Base-by-base conservation (phyloP, 2,329 filamentous ascomycete species). In the Diaporthe longicolla region DNA sequence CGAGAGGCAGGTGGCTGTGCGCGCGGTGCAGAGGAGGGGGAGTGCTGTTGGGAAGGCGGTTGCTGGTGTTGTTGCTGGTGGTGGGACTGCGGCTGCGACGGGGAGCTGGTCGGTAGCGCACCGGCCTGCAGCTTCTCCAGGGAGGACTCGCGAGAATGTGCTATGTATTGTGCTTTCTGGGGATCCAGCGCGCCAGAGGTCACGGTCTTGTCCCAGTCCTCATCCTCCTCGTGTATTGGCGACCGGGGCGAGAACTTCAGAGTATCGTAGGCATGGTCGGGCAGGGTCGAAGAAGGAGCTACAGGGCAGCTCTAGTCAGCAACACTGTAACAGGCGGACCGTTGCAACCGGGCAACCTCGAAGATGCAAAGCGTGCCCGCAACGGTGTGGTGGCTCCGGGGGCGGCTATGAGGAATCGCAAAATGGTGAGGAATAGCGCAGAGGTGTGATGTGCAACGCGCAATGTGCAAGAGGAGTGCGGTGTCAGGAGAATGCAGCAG, bases 241-340 rank as follows among this genome's bases (percentile, higher is more conserved):
- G 86, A 84, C 76, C 86, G 84, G 77, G 87, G 82, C 74, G 87
- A 84, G 79, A 88, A 88, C 81, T 88, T 89, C 78, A 85, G 79
- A 77, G 85, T 83, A 79, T 90, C 87, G 80, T 86, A 84, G 77
- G 84, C 81, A 80, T 88, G 87, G 80, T 90, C 89, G 82, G 88
- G 86, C 85, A 87, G 84, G 84, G 88, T 85, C 86, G 90, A 88
- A 82, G 89, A 89, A 85, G 88, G 87, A 85, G 88, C 89, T 91
- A 79, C 77, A 75, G 71, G 76, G 73, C 69, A 75, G 75, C 73
- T 71, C 48, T 57, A 57, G 70, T 77, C 61, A 76, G 74, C 73
- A 21, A 75, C 43, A 58, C 57, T 24, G 19, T 40, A 63, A 61
- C 29, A n/a, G 11, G 26, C 71, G 54, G 48, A 29, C 45, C n/a